Base-by-base conservation (phyloP, 2,329 filamentous ascomycete species). In the Uncinocarpus reesii region DNA sequence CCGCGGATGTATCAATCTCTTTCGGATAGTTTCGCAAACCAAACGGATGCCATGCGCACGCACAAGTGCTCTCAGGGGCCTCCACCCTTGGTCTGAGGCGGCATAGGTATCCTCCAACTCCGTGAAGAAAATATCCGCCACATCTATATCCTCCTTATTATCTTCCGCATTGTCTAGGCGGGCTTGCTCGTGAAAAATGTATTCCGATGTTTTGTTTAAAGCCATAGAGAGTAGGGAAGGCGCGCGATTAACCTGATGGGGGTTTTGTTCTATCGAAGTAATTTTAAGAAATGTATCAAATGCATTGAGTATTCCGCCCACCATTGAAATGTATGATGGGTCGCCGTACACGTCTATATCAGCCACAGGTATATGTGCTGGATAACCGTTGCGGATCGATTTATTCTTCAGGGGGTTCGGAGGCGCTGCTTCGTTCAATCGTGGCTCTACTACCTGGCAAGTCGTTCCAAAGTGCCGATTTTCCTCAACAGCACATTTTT, bases 51-150 rank as follows among this genome's bases (percentile, higher is more conserved):
- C 67, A 51, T 67, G 66, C 1, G 65, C 59, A 18, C 67, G 65
- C 24, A 67, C 65, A 45, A 65, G 64, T 51, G 66, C 62, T 20
- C 65, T 66, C 13, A 70, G 57, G 34, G 67, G 67, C 42, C 56
- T 60, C 67, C 67, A 70, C 16, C 66, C 66, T 49, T 52, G 52
- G 20, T 59, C 58, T 37, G 44, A 29, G 10, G 61, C 59, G 1
- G 65, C 61, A 55, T 68, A 70, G 42, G 61, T 60, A 24, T 58
- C 53, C 50, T 70, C 66, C 43, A 70, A 49, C 49, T 70, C 65
- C 5, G 65, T 68, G 51, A 68, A 67, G 48, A 69, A 66, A 42
- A 59, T 60, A 57, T 66, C 61, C 26, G 63, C 67, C 62, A 68
- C 66, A 54, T 70, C 60, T 32, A 62, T 57, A 15, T 65, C 62